Percentiles rank a stretch among this genome's conserved stretches.
Evolutionary conservation across 441 rosid genomes (phyloP).

Genomic region (Gossypium davidsonii): DNA sequence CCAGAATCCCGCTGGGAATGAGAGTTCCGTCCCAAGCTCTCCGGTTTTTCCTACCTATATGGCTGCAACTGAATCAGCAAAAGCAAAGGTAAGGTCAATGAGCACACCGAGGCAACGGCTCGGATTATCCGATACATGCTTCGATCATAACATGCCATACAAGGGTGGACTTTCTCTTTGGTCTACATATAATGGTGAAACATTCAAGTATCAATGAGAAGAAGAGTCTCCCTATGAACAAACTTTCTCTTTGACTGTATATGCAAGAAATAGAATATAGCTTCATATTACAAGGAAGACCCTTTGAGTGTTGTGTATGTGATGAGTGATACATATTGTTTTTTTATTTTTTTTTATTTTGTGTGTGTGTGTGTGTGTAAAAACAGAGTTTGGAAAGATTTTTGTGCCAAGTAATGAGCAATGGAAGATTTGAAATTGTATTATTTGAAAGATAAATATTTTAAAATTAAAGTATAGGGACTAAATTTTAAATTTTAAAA

Average conservation of each 20-base stretch:
- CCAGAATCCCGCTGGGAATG: slow-evolving; percentile 29
- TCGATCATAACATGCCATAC: slow-evolving; percentile 24
- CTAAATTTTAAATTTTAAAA: too few species aligned
- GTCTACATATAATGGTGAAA: slow-evolving; percentile 47
- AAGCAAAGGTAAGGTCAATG: slow-evolving; percentile 65
- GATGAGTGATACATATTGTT: background rate
- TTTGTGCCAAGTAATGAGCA: background rate
- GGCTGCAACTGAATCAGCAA: slow-evolving; percentile 67
- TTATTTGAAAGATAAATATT: background rate
- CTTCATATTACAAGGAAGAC: background rate
- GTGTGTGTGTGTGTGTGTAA: background rate
- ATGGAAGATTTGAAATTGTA: background rate
- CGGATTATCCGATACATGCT: slow-evolving; percentile 31
- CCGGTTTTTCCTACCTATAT: slow-evolving; percentile 52
- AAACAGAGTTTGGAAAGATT: background rate
- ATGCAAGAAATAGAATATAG: background rate
- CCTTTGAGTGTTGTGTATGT: background rate
- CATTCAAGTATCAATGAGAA: slow-evolving; percentile 22
- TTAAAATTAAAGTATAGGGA: background rate
- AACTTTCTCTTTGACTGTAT: background rate
- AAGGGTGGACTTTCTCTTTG: slow-evolving; percentile 33
- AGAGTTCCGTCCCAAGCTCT: slow-evolving; percentile 35
- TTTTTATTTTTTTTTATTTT: background rate
- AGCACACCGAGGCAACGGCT: slow-evolving; percentile 50
- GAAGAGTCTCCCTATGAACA: slow-evolving; percentile 12